Percentiles rank a stretch among this genome's conserved stretches.
These are phyloP conservation scores for Geopyxis carbonaria DNA, from an alignment of 495 filamentous ascomycete genomes.

Conservation along the genomic window DNA sequence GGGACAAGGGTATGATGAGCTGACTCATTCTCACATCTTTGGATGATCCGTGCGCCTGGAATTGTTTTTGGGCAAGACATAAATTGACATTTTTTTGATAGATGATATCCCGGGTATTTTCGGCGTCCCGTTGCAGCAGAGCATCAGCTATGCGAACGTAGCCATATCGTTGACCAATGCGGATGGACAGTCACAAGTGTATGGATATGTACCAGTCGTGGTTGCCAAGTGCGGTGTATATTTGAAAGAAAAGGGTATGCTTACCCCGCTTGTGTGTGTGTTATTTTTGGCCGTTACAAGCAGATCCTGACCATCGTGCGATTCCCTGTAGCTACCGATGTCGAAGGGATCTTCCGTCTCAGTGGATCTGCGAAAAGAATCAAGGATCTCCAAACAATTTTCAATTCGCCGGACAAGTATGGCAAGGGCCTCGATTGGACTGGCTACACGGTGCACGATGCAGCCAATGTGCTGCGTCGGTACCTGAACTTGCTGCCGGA, in stretches of 20 bases:
- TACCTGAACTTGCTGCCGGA: conserved; percentile 92
- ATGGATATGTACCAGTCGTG: conserved; percentile 96
- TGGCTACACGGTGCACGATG: conserved; percentile 97
- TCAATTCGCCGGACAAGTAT: conserved; percentile 89
- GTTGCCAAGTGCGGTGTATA: conserved; percentile 98
- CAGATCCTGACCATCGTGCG: conserved; percentile 4
- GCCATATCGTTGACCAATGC: conserved; percentile 90
- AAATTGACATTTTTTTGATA: too few relatives aligned
- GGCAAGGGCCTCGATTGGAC: conserved; percentile 95
- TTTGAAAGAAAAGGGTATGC: conserved; percentile 86
- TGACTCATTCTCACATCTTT: not conserved
- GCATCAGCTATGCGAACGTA: conserved; percentile 96
- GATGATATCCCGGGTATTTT: conserved; percentile 42
- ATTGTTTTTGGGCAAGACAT: too few relatives aligned
- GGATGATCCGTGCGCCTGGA: too few relatives aligned
- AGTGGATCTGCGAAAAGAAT: conserved; percentile 96
- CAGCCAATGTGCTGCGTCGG: conserved; percentile 84
- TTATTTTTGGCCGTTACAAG: not conserved
- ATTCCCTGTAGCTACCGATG: conserved; percentile 55
- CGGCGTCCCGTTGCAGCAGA: conserved; percentile 80
- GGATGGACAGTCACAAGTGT: conserved; percentile 77
- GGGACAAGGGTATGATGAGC: conserved; percentile 44
- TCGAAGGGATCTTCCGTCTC: conserved; percentile 93
- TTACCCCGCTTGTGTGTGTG: not conserved
- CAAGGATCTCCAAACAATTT: conserved; percentile 80